Base-by-base conservation (phyloP, 2,329 filamentous ascomycete species). In the Trichoderma semiorbis region DNA sequence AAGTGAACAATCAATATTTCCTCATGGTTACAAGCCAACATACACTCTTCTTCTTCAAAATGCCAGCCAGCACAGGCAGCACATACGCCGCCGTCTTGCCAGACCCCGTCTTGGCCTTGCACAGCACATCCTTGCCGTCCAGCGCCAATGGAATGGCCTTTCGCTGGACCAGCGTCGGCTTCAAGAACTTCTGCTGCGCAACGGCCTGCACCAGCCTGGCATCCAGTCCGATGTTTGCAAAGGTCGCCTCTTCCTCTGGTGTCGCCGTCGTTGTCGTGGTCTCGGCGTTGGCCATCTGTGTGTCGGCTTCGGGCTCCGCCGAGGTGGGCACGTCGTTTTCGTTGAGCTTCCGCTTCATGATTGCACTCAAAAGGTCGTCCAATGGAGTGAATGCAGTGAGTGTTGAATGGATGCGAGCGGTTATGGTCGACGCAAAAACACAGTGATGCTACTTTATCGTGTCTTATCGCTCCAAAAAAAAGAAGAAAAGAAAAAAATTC, bases 41-140 rank as follows among this genome's bases (percentile, higher is more conserved):
- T 80, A 91, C 89, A 76, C 87, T 83, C 82, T 97, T 97, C 75
- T 89, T 89, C 79, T 92, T 93, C 70, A 99, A 84, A 73, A 97
- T 93, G 43, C 89, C 88, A 76, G 97, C 92, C 18, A 99, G 83
- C n/a, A 97, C 87, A 1, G 96, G 96, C 55, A 99, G 86, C 7
- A 97, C 85, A 80, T 98, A 98, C 64, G 96, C 95, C n/a, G 94
- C 94, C 12, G 96, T 99, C 86, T 99, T 99, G 76, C 96, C 96
- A 5, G 95, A 97, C 14, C 96, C 96, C 6, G 96, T 98, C 81
- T 95, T 97, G 47, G 95, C 94, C 78, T 95, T 94, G 69, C 94
- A 95, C 50, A 98, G 85, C 62, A 99, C 90, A 85, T 98, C 94
- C 78, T 93, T 91, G 14, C 96, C 95, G 74, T 94, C 90, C 21